A percentile compares a stretch with the other conserved stretches of the same genome.
phyloP scores from a whole-genome alignment of 129 eudicot genomes.

The Erigeron canadensis region DNA sequence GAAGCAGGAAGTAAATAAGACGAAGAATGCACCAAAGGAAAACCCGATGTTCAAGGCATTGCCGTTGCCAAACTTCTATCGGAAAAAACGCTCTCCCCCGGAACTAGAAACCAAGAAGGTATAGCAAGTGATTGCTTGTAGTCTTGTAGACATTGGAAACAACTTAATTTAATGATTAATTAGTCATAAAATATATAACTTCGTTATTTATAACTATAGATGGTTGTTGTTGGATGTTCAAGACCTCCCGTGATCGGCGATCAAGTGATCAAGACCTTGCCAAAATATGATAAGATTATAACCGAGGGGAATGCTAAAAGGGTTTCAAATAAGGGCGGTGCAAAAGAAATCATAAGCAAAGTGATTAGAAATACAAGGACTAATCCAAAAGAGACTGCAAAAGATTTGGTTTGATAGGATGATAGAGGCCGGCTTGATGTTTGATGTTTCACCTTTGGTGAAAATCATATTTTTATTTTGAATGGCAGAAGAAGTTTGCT shows the following conservation, averaged over 20 bases:
- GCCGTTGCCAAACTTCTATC: constrained; percentile 43
- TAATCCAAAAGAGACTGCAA: constrained; percentile 7
- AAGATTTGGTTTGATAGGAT: not conserved
- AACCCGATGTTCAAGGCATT: constrained; percentile 31
- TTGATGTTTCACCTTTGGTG: not conserved
- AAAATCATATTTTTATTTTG: not conserved
- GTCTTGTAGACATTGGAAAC: not conserved
- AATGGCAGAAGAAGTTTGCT: not conserved
- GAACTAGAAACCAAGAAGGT: constrained; percentile 26
- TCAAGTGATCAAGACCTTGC: constrained; percentile 19
- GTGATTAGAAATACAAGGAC: constrained; percentile 12
- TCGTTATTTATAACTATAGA: not conserved
- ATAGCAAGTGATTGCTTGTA: not conserved
- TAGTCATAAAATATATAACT: not conserved
- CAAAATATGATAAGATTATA: constrained; percentile 22
- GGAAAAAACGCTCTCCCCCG: constrained; percentile 9
- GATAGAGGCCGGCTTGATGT: not conserved
- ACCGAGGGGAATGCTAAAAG: constrained; percentile 15
- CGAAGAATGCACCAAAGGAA: constrained; percentile 16
- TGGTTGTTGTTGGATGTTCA: not conserved
- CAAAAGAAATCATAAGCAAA: constrained; percentile 32
- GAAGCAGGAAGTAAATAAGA: constrained; percentile 16
- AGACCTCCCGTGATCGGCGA: constrained; percentile 19
- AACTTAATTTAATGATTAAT: not conserved
- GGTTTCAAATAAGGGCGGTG: constrained; percentile 16